Evolutionary conservation across 805 yeast genomes (phyloP), one percentile per base, ranked within the genome.

Genomic region (Sungouiozyma intestinalis): DNA sequence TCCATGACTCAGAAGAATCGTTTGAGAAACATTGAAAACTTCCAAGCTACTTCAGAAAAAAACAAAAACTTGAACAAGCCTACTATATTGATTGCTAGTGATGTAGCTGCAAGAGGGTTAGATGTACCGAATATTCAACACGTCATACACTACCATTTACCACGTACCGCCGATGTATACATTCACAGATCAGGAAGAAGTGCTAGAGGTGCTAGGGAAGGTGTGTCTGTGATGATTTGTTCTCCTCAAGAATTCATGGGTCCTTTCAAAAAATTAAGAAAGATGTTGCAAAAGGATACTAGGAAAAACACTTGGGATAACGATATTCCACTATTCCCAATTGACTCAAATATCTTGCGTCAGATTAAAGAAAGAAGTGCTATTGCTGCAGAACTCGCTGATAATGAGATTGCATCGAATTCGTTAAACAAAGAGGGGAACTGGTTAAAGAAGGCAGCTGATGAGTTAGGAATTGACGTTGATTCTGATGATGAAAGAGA

Each of bases 181-280:
- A 80, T 92, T 51, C 98, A 92, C 64, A 74, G 98, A 61, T 85
- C 96, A 1, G 98, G 98, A 47, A 79, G 98, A 73, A 92, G 98
- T n/a, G 97, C 95, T 0, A 81, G 98, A 69, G 97, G 94, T 1
- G 92, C 90, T 1, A 62, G 62, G 31, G 90, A 85, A 58, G 98
- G 98, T 69, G 95, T 92, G n/a, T 82, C 96, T 2, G 81, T 92
- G 39, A 79, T 87, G 76, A 68, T 92, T 41, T 86, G 96, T 55
- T 84, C 95, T 3, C 96, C 97, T 14, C 87, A 84, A 46, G 99
- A 92, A 58, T 86, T 94, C 0, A 72, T 86, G 43, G 95, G 95
- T 0, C 88, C 97, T 0, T 68, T 88, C 47, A 72, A 77, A 54
- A 85, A 84, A 62, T 71, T 90, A 42, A 69, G 90, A 52, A 77